Percentiles rank a stretch among this genome's conserved stretches.
Evolutionary conservation across 129 eudicot species (phyloP).

Genomic region (Ambrosia artemisiifolia): DNA sequence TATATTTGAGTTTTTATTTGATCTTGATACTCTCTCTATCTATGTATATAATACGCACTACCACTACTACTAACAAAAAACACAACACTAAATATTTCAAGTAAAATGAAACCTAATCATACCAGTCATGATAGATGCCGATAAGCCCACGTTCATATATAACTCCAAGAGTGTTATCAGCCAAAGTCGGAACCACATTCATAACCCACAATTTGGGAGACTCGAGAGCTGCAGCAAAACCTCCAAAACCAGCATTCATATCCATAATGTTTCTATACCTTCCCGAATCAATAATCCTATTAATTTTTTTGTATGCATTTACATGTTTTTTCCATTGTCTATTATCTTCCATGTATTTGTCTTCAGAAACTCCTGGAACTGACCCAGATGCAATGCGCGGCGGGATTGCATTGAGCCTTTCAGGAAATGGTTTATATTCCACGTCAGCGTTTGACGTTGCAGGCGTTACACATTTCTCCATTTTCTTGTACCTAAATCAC

Average conservation of each 20-base stretch:
- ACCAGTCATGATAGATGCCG: slow-evolving; percentile 99
- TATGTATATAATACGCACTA: no score
- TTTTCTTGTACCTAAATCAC: slow-evolving; percentile 83
- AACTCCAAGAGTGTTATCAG: slow-evolving; percentile 81
- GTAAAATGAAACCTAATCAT: not conserved
- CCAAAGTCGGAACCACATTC: slow-evolving; percentile 93
- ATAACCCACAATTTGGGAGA: slow-evolving; percentile 95
- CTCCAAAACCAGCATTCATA: slow-evolving; percentile 98
- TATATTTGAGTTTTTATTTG: not conserved
- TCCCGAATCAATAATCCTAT: slow-evolving; percentile 68
- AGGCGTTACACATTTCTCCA: slow-evolving; percentile 85
- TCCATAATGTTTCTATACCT: slow-evolving; percentile 98
- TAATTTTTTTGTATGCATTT: slow-evolving; percentile 67
- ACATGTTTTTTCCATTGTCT: slow-evolving; percentile 88
- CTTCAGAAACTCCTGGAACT: slow-evolving; percentile 72
- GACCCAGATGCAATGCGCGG: slow-evolving; percentile 80
- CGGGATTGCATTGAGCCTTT: slow-evolving; percentile 80
- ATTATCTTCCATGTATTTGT: slow-evolving; percentile 66
- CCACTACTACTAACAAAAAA: not conserved
- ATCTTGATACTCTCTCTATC: not conserved
- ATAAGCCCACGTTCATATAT: slow-evolving; percentile 87
- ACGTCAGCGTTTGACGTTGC: slow-evolving; percentile 30
- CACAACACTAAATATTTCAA: not conserved
- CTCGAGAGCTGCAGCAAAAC: slow-evolving; percentile 89
- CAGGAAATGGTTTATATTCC: slow-evolving; percentile 84